Base-by-base conservation (phyloP, 2,329 filamentous ascomycete species). In the Aurifilum marmelostoma region DNA sequence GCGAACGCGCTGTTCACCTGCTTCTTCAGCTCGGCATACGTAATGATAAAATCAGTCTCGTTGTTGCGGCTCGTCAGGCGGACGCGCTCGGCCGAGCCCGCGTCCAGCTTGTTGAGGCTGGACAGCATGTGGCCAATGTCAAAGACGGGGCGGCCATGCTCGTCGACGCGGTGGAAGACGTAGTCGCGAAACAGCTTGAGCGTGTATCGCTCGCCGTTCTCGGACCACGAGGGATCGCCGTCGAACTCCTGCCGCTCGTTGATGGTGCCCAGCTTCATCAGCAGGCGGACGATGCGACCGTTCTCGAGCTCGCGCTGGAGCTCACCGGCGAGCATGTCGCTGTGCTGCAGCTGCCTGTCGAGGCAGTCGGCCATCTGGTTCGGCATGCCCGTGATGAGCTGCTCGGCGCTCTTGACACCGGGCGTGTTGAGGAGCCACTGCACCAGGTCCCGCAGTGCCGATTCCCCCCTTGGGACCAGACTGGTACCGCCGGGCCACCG, bases 181-280 rank as follows among this genome's bases (percentile, higher is more conserved):
- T 97, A 98, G 80, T 99, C 96, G 63, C 96, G 89, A 83, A 98
- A 98, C 11, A 99, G 86, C 80, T 97, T 97, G 72, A 99, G 84
- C 77, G 93, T 92, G 78, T 97, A 98, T 37, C 94, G 89, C 75
- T 97, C 93, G 34, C 95, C 95, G 62, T 92, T 96, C 79, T 98
- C 95, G 5, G 93, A 92, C 95, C 96, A 99, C 63, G 88, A 84
- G 0, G 86, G 83, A 71, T 94, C 91, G 54, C 89, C 89, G 66
- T 93, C 92, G 71, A 92, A 91, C 76, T 98, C 95, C 1, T 91
- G 92, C 14, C 96, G 89, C 79, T 99, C 96, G 75, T 96, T 96
- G 77, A 99, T 89, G 69, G 92, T 87, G 71, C 92, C 93, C 56
- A 99, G 83, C 78, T 99, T 99, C 77, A 86, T 80, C 75, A 94